Evolutionary conservation across 441 rosid species (phyloP).

Genomic region (Flueggea neowawraea): DNA sequence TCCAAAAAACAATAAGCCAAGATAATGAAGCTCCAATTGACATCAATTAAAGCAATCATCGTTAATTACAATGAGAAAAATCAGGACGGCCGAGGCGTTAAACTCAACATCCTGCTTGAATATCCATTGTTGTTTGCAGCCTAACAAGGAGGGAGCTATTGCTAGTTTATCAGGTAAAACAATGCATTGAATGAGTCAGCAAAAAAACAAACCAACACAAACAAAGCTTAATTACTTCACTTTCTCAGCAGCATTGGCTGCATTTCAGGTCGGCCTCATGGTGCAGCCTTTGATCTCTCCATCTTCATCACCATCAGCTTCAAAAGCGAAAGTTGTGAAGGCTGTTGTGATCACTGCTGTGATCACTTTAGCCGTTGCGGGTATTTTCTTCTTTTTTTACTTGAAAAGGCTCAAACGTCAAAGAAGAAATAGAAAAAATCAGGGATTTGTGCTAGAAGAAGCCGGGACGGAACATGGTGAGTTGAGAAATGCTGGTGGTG

Average conservation of each 20-base stretch:
- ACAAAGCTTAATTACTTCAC: not conserved
- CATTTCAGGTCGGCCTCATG: not conserved
- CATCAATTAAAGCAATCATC: not conserved
- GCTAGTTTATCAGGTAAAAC: too few relatives aligned
- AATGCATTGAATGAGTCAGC: too few relatives aligned
- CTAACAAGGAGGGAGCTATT: too few relatives aligned
- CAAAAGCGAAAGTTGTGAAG: slow-evolving; percentile 14
- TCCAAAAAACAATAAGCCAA: not conserved
- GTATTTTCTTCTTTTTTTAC: slow-evolving; percentile 27
- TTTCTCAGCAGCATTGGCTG: not conserved
- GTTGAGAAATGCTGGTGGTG: slow-evolving; percentile 18
- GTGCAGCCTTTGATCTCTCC: slow-evolving; percentile 8
- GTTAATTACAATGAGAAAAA: slow-evolving; percentile 7
- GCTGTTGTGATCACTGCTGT: slow-evolving; percentile 34
- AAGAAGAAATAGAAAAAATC: slow-evolving; percentile 8
- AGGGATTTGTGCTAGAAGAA: slow-evolving; percentile 22
- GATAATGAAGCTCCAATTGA: slow-evolving; percentile 2
- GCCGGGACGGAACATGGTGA: slow-evolving; percentile 20
- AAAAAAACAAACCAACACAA: too few relatives aligned
- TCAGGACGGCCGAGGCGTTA: slow-evolving; percentile 23
- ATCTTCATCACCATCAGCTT: too few relatives aligned
- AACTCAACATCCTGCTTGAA: too few relatives aligned
- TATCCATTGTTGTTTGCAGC: too few relatives aligned
- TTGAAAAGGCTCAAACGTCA: slow-evolving; percentile 11
- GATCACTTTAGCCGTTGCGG: slow-evolving; percentile 29